Evolutionary conservation across 2,329 filamentous ascomycete genomes (phyloP).

Genomic region (Beauveria scarabaeidicola): DNA sequence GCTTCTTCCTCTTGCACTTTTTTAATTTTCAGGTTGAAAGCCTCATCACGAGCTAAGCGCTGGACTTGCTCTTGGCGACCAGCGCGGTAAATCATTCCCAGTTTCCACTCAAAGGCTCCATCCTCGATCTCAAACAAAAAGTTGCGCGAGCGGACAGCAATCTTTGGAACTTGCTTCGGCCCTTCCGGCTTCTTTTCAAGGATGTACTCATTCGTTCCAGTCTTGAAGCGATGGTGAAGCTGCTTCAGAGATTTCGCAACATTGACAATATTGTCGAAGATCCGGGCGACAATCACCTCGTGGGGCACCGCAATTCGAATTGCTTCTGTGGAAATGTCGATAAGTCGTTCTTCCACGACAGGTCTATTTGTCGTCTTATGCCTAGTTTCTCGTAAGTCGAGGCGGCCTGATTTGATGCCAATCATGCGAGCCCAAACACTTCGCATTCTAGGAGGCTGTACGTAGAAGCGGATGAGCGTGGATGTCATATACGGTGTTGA

Average conservation of each 20-base stretch:
- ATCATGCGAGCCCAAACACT: slow-evolving; percentile 79
- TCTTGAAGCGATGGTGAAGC: slow-evolving; percentile 86
- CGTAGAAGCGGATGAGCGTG: slow-evolving; percentile 75
- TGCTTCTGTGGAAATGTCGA: slow-evolving; percentile 78
- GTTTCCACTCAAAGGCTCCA: slow-evolving; percentile 93
- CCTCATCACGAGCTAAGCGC: slow-evolving; percentile 79
- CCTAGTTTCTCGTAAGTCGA: slow-evolving; percentile 72
- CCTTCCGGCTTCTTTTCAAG: slow-evolving; percentile 76
- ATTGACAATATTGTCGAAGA: slow-evolving; percentile 92
- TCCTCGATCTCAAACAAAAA: slow-evolving; percentile 91
- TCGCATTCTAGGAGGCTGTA: slow-evolving; percentile 74
- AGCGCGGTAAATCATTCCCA: slow-evolving; percentile 86
- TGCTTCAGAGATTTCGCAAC: slow-evolving; percentile 80
- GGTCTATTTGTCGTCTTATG: slow-evolving; percentile 53
- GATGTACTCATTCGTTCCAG: slow-evolving; percentile 80
- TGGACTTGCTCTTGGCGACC: slow-evolving; percentile 87
- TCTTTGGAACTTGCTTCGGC: slow-evolving; percentile 77
- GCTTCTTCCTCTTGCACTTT: slow-evolving; percentile 67
- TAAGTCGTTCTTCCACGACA: slow-evolving; percentile 64
- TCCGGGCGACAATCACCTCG: slow-evolving; percentile 77
- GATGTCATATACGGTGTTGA: slow-evolving; percentile 72
- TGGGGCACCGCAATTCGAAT: slow-evolving; percentile 84
- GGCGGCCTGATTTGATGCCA: slow-evolving; percentile 69
- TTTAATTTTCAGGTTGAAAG: slow-evolving; percentile 79
- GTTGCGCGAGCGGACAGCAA: slow-evolving; percentile 73